These are phyloP conservation scores for Phytophthora macrochlamydospora DNA, from an alignment of 352 stramenopile genomes.

Conservation along the genomic window DNA sequence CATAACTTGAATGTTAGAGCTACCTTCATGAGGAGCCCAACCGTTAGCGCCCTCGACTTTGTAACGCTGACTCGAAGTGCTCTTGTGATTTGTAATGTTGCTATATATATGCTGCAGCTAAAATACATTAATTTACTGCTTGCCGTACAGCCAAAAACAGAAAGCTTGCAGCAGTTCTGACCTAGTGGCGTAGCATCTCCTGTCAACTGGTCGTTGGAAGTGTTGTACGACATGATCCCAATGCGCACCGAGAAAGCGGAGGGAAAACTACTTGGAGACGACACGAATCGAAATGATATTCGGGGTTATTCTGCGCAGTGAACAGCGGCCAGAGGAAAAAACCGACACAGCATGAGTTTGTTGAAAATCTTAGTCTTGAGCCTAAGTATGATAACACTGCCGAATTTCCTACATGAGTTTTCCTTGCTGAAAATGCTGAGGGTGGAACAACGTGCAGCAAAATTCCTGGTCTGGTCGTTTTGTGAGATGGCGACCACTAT, in stretches of 20 bases:
- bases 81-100: no score
- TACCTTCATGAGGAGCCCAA: no score
- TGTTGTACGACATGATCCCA: not conserved
- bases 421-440: not conserved
- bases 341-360: not conserved
- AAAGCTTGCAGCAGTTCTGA: not conserved
- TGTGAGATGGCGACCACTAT: not conserved
- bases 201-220: not conserved
- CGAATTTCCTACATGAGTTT: not conserved
- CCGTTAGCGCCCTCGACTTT: no score
- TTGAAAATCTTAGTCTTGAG: not conserved
- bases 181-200: not conserved
- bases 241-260: not conserved
- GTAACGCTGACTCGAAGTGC: no score
- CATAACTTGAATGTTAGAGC: no score
- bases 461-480: not conserved
- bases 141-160: not conserved
- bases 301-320: not conserved
- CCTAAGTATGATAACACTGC: not conserved
- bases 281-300: not conserved
- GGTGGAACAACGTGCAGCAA: not conserved
- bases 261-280: not conserved
- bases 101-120: not conserved
- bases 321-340: not conserved
- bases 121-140: not conserved